phyloP scores from a whole-genome alignment of 2,329 filamentous ascomycete genomes.

The Scorias spongiosa region DNA sequence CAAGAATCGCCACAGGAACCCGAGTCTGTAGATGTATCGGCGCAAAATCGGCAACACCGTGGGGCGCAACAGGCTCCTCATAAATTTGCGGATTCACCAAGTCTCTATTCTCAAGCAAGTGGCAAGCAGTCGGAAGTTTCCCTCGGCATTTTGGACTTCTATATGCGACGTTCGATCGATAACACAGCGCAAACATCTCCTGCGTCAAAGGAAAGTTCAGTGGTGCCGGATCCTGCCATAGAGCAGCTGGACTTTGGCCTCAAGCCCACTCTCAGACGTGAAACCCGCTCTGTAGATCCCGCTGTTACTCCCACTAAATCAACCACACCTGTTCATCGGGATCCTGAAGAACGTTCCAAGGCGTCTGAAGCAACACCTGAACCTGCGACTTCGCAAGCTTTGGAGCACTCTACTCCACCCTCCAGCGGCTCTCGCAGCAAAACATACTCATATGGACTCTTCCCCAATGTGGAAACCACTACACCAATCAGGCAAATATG shows the following conservation, averaged over 20 bases:
- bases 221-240: slow-evolving; percentile 8
- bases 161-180: slow-evolving; percentile 10
- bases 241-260: slow-evolving; percentile 17
- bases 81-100: slow-evolving; percentile 4
- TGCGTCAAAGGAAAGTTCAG: slow-evolving; percentile 5
- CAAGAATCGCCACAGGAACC: slow-evolving; percentile 8
- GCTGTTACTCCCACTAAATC: slow-evolving; percentile 6
- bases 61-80: slow-evolving; percentile 1
- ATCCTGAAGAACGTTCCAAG: neutral
- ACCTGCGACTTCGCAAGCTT: too few relatives aligned
- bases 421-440: neutral
- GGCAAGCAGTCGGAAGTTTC: slow-evolving; percentile 15
- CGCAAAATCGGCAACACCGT: slow-evolving; percentile 7
- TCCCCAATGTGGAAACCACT: neutral
- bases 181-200: slow-evolving; percentile 10
- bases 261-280: neutral
- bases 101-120: slow-evolving; percentile 8
- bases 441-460: neutral
- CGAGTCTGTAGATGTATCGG: slow-evolving; percentile 11
- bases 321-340: neutral
- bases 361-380: neutral
- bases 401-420: too few relatives aligned
- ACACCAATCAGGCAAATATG: neutral
- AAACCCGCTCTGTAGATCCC: neutral
- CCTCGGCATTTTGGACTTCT: slow-evolving; percentile 18